Base-by-base conservation (phyloP, 352 stramenopile species). In the Phytophthora vignae region DNA sequence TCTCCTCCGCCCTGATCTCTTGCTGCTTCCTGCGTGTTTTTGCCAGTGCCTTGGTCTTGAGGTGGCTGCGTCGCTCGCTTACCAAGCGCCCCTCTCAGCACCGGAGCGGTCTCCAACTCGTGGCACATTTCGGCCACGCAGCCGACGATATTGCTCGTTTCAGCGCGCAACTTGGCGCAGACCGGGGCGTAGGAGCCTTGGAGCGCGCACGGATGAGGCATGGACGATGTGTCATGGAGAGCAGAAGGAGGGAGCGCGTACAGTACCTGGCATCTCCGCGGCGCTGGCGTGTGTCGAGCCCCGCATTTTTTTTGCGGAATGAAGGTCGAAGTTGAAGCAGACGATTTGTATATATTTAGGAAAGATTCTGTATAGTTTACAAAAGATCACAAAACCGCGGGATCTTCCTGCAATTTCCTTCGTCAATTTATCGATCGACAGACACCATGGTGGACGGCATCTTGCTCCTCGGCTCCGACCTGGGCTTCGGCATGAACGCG, bases 401-500 rank as follows among this genome's bases (percentile, higher is more conserved):
- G 38, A 46, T 46, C 38, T 46, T 46, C 8, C 31, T 46, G 38
- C 38, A 29, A 68, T 57, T 64, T 25, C 6, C 67, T 15, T 27
- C 10, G 7, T 12, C 31, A 27, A 27, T 27, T 27, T 9, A 36
- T 36, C 14, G 38, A 46, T 8, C 36, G 36, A 55, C 54, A 59
- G 46, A 56, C 22, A 60, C n/a, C 22, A 65, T 64, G 60, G 53
- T 40, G 55, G 55, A 82, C 29, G 63, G 71, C 19, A 66, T 69
- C 25, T 62, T 79, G 55, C 61, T 84, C 36, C 73, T 88, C 29
- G 78, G 75, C 57, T 74, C 73, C 10, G 78, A 80, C 4, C 64
- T 90, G 62, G 82, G 82, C 66, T 68, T 83, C 55, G 82, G 82
- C 40, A 67, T 95, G 42, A 93, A 93, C 62, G 80, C 87, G 72